These are phyloP conservation scores for Mangifera indica DNA, from an alignment of 345 rosid species.

Conservation along the genomic window DNA sequence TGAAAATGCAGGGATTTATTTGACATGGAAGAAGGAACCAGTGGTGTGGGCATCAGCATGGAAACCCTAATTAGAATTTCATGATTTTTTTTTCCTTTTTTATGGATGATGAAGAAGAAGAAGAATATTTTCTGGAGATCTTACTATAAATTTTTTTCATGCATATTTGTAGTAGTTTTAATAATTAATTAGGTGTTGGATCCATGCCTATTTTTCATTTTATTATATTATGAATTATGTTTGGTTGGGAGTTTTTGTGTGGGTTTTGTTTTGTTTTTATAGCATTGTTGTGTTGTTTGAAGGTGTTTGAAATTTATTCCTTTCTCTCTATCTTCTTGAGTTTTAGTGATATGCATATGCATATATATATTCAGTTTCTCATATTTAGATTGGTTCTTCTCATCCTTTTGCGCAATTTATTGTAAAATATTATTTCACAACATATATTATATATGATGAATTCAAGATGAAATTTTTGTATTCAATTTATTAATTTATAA, in stretches of 20 bases:
- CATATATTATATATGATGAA: too few species aligned
- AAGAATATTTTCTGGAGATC: background rate
- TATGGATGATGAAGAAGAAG: too few species aligned
- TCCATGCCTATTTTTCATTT: background rate
- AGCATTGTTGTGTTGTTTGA: slow-evolving; percentile 55
- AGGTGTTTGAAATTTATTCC: slow-evolving; percentile 46
- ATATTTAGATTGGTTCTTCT: slow-evolving; percentile 30
- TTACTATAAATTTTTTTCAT: slow-evolving; percentile 11
- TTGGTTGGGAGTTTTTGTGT: slow-evolving; percentile 60
- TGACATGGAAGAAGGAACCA: slow-evolving; percentile 72
- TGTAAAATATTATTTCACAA: slow-evolving; percentile 4
- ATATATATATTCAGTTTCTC: slow-evolving; percentile 18
- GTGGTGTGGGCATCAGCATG: slow-evolving; percentile 77
- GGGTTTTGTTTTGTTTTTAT: slow-evolving; percentile 31
- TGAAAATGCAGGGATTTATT: slow-evolving; percentile 42
- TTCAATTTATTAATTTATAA: too few species aligned
- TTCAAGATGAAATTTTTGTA: background rate
- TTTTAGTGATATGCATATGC: background rate
- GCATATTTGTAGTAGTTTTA: slow-evolving; percentile 26
- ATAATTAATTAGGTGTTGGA: too few species aligned
- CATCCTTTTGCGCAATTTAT: slow-evolving; percentile 19
- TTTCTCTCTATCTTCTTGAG: slow-evolving; percentile 27
- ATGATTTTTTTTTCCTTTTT: too few species aligned
- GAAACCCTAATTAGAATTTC: slow-evolving; percentile 53
- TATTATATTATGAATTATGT: slow-evolving; percentile 15